phyloP scores from a whole-genome alignment of 805 yeast genomes.

The Candida orba region DNA sequence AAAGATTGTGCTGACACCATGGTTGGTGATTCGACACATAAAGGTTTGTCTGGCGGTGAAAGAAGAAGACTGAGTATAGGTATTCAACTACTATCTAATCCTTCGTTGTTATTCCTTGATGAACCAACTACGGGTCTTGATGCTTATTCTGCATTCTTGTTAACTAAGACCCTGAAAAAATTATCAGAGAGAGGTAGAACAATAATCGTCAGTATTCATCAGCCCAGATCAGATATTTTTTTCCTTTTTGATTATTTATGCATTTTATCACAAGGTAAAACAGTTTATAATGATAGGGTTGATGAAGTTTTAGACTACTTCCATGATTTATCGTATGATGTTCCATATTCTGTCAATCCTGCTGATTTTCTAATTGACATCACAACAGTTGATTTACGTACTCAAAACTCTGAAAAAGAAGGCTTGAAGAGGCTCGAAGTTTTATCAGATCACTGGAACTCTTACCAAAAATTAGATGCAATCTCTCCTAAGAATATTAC shows the following conservation, averaged over 20 bases:
- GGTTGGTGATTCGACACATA: slow-evolving; percentile 48
- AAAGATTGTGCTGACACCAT: slow-evolving; percentile 58
- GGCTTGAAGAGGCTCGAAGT: slow-evolving; percentile 25
- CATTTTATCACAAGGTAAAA: slow-evolving; percentile 55
- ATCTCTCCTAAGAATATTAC: not conserved
- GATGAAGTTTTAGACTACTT: slow-evolving; percentile 40
- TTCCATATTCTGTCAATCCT: slow-evolving; percentile 41
- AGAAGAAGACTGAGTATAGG: slow-evolving; percentile 74
- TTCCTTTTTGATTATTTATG: slow-evolving; percentile 63
- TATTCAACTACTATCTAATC: slow-evolving; percentile 72
- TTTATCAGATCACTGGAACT: slow-evolving; percentile 31
- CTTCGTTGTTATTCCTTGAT: slow-evolving; percentile 70
- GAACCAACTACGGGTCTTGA: slow-evolving; percentile 90
- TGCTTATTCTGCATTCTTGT: slow-evolving; percentile 64
- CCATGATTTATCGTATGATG: slow-evolving; percentile 28
- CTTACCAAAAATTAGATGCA: slow-evolving; percentile 1
- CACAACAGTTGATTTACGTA: slow-evolving; percentile 41
- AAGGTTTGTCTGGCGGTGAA: slow-evolving; percentile 81
- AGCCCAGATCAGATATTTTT: slow-evolving; percentile 77
- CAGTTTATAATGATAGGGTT: slow-evolving; percentile 38
- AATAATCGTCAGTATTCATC: slow-evolving; percentile 72
- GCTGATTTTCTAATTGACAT: slow-evolving; percentile 46
- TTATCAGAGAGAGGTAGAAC: slow-evolving; percentile 61
- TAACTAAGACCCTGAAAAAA: slow-evolving; percentile 55
- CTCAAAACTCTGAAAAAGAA: slow-evolving; percentile 27